These are phyloP conservation scores for Kodamaea plutei DNA, from an alignment of 1,139 yeast species.

Conservation along the genomic window DNA sequence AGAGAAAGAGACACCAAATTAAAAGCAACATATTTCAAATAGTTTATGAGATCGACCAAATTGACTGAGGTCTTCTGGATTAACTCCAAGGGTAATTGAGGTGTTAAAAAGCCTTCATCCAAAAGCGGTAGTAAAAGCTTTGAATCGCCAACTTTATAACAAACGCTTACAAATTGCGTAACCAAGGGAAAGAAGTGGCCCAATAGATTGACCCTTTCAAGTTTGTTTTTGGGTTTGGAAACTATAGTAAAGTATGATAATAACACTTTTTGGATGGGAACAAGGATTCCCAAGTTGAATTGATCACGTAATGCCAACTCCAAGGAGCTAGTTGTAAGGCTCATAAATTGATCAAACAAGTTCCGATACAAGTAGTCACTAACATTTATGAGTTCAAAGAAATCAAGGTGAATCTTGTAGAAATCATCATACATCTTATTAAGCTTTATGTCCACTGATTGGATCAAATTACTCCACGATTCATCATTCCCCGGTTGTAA, in stretches of 20 bases:
- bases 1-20: slow-evolving; percentile 23
- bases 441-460: slow-evolving; percentile 6
- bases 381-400: slow-evolving; percentile 3
- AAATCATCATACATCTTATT: slow-evolving; percentile 6
- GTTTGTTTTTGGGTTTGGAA: slow-evolving; percentile 5
- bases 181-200: slow-evolving; percentile 17
- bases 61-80: slow-evolving; percentile 15
- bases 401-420: slow-evolving; percentile 3
- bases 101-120: slow-evolving; percentile 8
- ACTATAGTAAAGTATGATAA: slow-evolving; percentile 6
- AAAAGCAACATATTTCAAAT: slow-evolving; percentile 30
- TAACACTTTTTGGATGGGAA: slow-evolving; percentile 10
- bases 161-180: slow-evolving; percentile 18
- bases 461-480: slow-evolving; percentile 5
- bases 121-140: slow-evolving; percentile 17
- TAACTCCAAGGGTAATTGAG: slow-evolving; percentile 21
- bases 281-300: slow-evolving; percentile 7
- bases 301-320: slow-evolving; percentile 17
- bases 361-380: too few species aligned
- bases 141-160: slow-evolving; percentile 25
- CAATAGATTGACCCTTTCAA: slow-evolving; percentile 2
- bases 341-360: slow-evolving; percentile 9
- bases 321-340: slow-evolving; percentile 11
- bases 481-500: slow-evolving; percentile 5
- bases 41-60: slow-evolving; percentile 22